Evolutionary conservation across 805 yeast species (phyloP), one percentile per base, ranked within the genome.

Genomic region (Sugiyamaella americana): DNA sequence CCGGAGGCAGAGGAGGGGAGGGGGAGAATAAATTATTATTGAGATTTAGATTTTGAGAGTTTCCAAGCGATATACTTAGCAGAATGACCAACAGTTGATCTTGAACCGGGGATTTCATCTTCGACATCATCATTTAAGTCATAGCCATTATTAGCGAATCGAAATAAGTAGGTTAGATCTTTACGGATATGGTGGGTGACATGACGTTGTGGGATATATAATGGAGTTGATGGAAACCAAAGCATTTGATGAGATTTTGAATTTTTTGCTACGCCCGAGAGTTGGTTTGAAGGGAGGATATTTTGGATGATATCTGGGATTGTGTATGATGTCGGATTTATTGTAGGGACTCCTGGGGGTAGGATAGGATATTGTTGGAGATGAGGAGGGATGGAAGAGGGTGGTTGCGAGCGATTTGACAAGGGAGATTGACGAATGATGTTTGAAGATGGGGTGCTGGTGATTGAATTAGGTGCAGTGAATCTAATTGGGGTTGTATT

Each of bases 41-140:
- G n/a, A n/a, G n/a, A n/a, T n/a, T n/a, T n/a, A n/a, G n/a, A n/a
- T n/a, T 36, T 11, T 18, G 39, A 18, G n/a, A 45, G 40, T 59
- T 74, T 78, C 75, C 75, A 80, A 1, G 87, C 85, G 59, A 87
- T 62, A 59, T 84, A 88, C 57, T 73, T 72, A 1, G 87, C 86
- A 43, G 84, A 76, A 58, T 87, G 94, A 4, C 94, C 87, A 32
- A 81, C 60, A 8, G 32, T 26, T 32, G 74, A 74, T 32, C 46
- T 49, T 6, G 60, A 50, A 2, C 46, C 53, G 3, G 59, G 58
- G 3, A 53, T 55, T n/a, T 57, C 58, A n/a, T 54, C 51, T 34
- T 58, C 62, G 6, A 62, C 48, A 42, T 56, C 62, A 19, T 53
- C 53, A 22, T 50, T 56, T 13, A 54, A 41, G 53, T 49, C 58